Base-by-base conservation (phyloP, 2,329 filamentous ascomycete species). In the Blastomyces parvus region DNA sequence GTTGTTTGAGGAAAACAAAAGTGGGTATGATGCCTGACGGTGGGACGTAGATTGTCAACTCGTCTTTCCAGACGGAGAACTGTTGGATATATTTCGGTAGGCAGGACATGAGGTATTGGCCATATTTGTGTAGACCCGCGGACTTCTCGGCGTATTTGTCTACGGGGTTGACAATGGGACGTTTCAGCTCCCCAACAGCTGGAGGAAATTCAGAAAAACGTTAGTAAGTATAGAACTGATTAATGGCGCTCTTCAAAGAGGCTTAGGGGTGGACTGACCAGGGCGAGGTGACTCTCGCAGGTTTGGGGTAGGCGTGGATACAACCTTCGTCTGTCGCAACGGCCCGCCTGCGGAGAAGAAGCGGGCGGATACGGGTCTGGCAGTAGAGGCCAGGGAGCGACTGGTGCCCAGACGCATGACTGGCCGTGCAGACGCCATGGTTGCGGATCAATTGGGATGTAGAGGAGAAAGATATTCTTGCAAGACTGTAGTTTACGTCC, bases 61-160 rank as follows among this genome's bases (percentile, higher is more conserved):
- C 94, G 75, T 99, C 94, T 81, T 99, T 99, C 94, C 94, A 99
- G 63, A 99, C 93, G 14, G 92, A 96, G 81, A 97, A 97, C 80
- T 99, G 94, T 81, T 99, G 95, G 71, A 99, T 86, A 79, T 96
- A 97, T 83, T 97, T 97, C 71, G 94, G 95, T 73, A 99, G 80
- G 78, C 90, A 96, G 69, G 91, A 92, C 86, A 99, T 93, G 73
- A 99, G 81, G 84, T 96, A 99, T 74, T 95, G 87, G 72, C 94
- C 94, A 75, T 99, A 99, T 73, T 87, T 88, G 83, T 99, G 94
- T 74, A 97, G 82, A 74, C 88, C 84, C 69, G 96, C 89, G 69
- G 89, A 86, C 81, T 93, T 94, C 74, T 89, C 87, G 75, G 88
- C 83, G 79, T 91, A 95, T 79, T 94, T 96, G 83, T 97, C 94